Percentiles rank a stretch among this genome's conserved stretches.
Conservation (phyloP, 805 yeast species). For the Yamadazyma paraphyllophila region DNA sequence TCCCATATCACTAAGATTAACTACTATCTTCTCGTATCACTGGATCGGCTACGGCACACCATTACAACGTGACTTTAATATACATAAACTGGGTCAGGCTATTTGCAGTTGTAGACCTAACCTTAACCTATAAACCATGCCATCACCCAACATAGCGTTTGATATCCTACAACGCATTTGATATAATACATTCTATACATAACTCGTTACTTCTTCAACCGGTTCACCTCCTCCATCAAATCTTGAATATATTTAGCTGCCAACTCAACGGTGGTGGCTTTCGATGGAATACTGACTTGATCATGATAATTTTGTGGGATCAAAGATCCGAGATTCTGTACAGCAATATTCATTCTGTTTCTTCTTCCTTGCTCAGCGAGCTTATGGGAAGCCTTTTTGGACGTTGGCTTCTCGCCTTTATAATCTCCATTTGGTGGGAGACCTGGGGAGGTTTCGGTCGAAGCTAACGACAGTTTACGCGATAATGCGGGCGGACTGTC, state of each 20-base stretch:
- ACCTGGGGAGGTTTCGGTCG: constrained; percentile 23
- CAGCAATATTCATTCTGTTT: constrained; percentile 86
- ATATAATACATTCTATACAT: background rate
- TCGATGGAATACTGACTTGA: constrained; percentile 67
- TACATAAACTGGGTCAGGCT: no score
- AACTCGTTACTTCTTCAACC: constrained; percentile 8
- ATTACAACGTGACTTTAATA: no score
- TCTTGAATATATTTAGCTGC: constrained; percentile 67
- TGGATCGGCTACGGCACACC: no score
- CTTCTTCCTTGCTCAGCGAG: constrained; percentile 96
- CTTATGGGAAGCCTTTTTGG: constrained; percentile 75
- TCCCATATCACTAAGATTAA: no score
- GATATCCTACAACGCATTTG: background rate
- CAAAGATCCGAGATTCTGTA: constrained; percentile 66
- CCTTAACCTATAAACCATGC: no score
- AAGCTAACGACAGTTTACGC: constrained; percentile 13
- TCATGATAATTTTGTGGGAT: constrained; percentile 64
- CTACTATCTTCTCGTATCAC: no score
- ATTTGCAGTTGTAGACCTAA: no score
- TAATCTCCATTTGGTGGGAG: constrained; percentile 15
- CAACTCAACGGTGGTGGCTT: constrained; percentile 93
- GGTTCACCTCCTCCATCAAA: constrained; percentile 29
- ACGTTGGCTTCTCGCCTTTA: constrained; percentile 27
- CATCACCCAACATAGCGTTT: no score
- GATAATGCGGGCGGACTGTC: constrained; percentile 13